A percentile compares a stretch with the other conserved stretches of the same genome.
Evolutionary conservation across 1,139 yeast species (phyloP).

Genomic region (Protomyces macrosporus): DNA sequence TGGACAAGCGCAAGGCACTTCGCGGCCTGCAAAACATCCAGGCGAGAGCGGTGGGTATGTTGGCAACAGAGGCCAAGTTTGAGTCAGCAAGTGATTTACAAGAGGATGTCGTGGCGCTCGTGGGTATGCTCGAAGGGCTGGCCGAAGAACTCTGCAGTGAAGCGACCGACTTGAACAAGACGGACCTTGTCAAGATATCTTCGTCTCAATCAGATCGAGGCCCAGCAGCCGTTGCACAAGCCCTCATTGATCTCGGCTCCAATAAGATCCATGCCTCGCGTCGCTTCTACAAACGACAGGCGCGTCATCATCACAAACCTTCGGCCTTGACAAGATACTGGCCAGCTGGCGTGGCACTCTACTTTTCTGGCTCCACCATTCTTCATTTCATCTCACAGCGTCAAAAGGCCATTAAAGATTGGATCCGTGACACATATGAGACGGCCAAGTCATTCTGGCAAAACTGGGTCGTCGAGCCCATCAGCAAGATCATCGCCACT

Average conservation of each 20-base stretch:
- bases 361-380: not conserved
- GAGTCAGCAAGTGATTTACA: constrained; percentile 25
- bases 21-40: constrained; percentile 30
- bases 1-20: constrained; percentile 29
- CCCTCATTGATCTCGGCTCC: constrained; percentile 3
- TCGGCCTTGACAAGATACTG: constrained; percentile 11
- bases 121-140: constrained; percentile 14
- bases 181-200: not conserved
- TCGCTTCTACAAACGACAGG: not conserved
- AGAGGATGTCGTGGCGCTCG: constrained; percentile 13
- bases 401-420: constrained; percentile 35
- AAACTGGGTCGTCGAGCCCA: constrained; percentile 80
- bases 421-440: constrained; percentile 44
- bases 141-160: constrained; percentile 13
- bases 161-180: constrained; percentile 5
- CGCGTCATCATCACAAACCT: not conserved
- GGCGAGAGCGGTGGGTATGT: constrained; percentile 32
- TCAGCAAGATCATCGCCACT: constrained; percentile 67
- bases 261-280: not conserved
- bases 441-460: constrained; percentile 61
- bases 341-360: constrained; percentile 2
- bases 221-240: constrained; percentile 21
- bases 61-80: constrained; percentile 29
- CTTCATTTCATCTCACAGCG: not conserved
- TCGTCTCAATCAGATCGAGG: not conserved